These are phyloP conservation scores for Cylindrodendrum hubeiense DNA, from an alignment of 2,329 filamentous ascomycete species.

Conservation along the genomic window DNA sequence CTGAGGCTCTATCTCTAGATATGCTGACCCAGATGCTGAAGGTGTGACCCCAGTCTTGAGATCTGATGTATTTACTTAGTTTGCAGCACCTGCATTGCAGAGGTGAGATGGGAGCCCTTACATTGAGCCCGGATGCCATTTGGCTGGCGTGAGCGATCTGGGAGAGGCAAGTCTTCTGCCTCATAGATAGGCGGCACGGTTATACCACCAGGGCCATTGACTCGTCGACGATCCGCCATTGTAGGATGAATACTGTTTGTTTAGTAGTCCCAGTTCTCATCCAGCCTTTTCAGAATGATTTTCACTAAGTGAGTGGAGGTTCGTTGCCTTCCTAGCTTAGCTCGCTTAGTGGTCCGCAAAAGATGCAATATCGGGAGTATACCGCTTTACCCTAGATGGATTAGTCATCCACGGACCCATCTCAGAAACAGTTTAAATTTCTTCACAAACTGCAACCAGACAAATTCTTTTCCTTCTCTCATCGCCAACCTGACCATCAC, in stretches of 20 bases:
- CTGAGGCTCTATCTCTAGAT: constrained; percentile 74
- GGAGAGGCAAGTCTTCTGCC: constrained; percentile 56
- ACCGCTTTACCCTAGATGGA: constrained; percentile 10
- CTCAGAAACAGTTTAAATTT: constrained; percentile 36
- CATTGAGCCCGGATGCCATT: constrained; percentile 88
- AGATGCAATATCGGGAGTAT: constrained; percentile 22
- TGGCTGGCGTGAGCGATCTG: constrained; percentile 68
- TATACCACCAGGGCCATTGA: constrained; percentile 86
- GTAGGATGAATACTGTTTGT: constrained; percentile 14
- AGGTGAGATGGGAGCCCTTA: constrained; percentile 58
- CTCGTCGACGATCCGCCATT: constrained; percentile 88
- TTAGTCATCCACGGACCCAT: constrained; percentile 41
- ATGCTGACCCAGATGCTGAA: constrained; percentile 93
- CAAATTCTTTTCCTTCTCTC: constrained; percentile 17
- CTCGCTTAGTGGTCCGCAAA: background rate
- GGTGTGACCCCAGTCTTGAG: constrained; percentile 93
- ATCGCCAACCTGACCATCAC: constrained; percentile 22
- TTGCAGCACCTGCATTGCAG: background rate
- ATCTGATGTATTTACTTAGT: constrained; percentile 64
- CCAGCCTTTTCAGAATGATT: constrained; percentile 30
- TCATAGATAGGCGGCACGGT: constrained; percentile 82
- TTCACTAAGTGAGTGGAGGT: constrained; percentile 28
- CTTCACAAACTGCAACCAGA: constrained; percentile 10
- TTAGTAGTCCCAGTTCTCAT: constrained; percentile 4
- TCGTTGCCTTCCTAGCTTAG: background rate